phyloP scores from a whole-genome alignment of 495 filamentous ascomycete species.

The Hypomontagnella submonticulosa region DNA sequence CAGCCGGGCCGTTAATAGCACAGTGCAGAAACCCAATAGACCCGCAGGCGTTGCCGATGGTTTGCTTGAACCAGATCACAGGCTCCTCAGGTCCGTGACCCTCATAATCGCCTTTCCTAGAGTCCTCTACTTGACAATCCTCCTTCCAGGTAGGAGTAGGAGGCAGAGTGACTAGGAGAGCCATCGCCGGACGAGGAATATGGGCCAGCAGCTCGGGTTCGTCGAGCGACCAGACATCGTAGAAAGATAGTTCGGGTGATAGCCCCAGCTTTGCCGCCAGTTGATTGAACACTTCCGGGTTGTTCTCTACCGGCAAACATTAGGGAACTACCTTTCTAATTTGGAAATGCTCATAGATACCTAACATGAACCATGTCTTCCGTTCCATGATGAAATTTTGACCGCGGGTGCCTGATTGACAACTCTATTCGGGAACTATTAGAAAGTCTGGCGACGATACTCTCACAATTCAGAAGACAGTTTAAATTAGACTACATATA shows the following conservation, averaged over 20 bases:
- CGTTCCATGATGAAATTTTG: conserved; percentile 11
- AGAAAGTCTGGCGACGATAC: too few relatives aligned
- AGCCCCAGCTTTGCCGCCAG: conserved; percentile 79
- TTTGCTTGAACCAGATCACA: conserved; percentile 83
- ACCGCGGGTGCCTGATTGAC: too few relatives aligned
- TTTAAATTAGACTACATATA: too few relatives aligned
- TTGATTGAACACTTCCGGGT: conserved; percentile 80
- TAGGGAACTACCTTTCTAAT: conserved; percentile 2
- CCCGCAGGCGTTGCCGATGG: conserved; percentile 81
- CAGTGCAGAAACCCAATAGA: conserved; percentile 79
- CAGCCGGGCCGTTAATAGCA: conserved; percentile 53
- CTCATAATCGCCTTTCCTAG: conserved; percentile 43
- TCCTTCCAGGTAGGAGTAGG: conserved; percentile 68
- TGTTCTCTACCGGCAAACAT: conserved; percentile 53
- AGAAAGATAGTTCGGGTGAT: conserved; percentile 71
- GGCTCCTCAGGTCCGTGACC: conserved; percentile 51
- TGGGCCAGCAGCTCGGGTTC: conserved; percentile 75
- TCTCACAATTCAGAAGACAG: too few relatives aligned
- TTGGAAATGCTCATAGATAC: too few relatives aligned
- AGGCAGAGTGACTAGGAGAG: conserved; percentile 82
- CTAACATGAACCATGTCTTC: conserved; percentile 30
- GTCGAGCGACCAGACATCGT: conserved; percentile 83
- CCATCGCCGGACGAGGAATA: conserved; percentile 77
- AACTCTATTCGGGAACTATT: too few relatives aligned
- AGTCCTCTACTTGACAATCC: conserved; percentile 69